Percentiles rank a stretch among this genome's conserved stretches.
Conservation (phyloP, 23 red algal species). For the Agarophyton chilense region DNA sequence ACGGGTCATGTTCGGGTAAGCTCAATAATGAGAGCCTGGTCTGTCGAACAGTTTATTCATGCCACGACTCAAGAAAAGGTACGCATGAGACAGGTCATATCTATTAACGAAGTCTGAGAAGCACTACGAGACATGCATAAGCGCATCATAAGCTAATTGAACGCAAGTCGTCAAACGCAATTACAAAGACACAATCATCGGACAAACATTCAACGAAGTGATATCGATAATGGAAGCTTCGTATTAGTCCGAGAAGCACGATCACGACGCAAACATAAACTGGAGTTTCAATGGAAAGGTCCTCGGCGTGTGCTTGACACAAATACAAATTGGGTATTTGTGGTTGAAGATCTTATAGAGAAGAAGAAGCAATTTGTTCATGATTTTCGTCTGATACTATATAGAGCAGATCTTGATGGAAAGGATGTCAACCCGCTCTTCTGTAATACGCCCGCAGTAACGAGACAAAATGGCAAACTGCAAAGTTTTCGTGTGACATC, state of each 20-base stretch:
- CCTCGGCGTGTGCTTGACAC: neutral
- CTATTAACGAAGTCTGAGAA: too few species aligned
- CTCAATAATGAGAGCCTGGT: too few species aligned
- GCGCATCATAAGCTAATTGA: too few species aligned
- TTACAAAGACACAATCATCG: too few species aligned
- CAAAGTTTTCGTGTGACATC: neutral
- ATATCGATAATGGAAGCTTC: neutral
- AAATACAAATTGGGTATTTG: neutral
- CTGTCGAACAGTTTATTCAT: too few species aligned
- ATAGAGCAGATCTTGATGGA: neutral
- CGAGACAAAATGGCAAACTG: neutral
- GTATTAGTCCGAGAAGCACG: neutral
- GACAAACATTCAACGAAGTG: neutral
- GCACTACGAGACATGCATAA: too few species aligned
- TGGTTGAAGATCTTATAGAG: neutral
- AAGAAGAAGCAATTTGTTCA: neutral
- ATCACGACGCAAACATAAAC: neutral
- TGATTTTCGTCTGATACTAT: neutral
- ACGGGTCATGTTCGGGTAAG: too few species aligned
- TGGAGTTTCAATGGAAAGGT: neutral
- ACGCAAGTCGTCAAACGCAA: too few species aligned
- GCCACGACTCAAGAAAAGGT: too few species aligned
- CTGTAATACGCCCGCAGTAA: neutral
- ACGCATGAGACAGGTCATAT: too few species aligned
- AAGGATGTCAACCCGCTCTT: neutral